These are phyloP conservation scores for Alternaria brassicae DNA, from an alignment of 2,329 filamentous ascomycete species.

Conservation along the genomic window DNA sequence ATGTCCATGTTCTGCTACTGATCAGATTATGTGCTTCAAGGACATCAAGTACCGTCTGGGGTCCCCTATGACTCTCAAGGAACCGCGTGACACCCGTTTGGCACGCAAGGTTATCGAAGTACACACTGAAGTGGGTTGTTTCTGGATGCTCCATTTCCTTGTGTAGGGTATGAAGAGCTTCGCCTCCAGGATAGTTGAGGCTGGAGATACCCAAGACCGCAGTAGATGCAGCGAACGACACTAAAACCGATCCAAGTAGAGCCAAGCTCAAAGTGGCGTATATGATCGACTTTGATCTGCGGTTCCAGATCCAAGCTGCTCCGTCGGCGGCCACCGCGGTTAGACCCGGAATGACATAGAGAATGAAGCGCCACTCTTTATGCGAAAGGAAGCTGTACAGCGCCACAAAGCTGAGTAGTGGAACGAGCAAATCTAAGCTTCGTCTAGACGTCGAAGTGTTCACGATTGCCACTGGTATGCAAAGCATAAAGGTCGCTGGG, in stretches of 20 bases:
- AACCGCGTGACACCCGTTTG: slow-evolving; percentile 70
- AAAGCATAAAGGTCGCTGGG: slow-evolving; percentile 66
- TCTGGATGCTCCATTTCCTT: slow-evolving; percentile 22
- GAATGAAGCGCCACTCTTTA: slow-evolving; percentile 95
- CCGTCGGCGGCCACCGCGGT: slow-evolving; percentile 79
- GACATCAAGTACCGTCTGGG: slow-evolving; percentile 38
- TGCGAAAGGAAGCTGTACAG: slow-evolving; percentile 90
- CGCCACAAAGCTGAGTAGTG: slow-evolving; percentile 74
- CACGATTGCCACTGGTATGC: slow-evolving; percentile 59
- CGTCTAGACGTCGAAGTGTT: slow-evolving; percentile 54
- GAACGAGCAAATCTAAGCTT: slow-evolving; percentile 65
- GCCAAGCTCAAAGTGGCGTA: slow-evolving; percentile 63
- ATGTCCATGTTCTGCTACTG: slow-evolving; percentile 55
- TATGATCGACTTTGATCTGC: slow-evolving; percentile 66
- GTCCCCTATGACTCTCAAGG: slow-evolving; percentile 49
- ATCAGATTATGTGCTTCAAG: slow-evolving; percentile 29
- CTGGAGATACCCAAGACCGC: slow-evolving; percentile 79
- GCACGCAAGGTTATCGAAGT: slow-evolving; percentile 67
- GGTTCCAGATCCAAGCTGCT: slow-evolving; percentile 68
- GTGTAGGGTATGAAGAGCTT: slow-evolving; percentile 67
- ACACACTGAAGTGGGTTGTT: slow-evolving; percentile 49
- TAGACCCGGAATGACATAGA: slow-evolving; percentile 83
- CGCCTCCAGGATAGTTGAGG: slow-evolving; percentile 91
- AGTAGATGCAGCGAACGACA: slow-evolving; percentile 66
- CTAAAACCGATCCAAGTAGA: slow-evolving; percentile 66